A percentile compares a stretch with the other conserved stretches of the same genome.
phyloP scores from a whole-genome alignment of 164 flowering plant species.

The Vitis vinifera region ASM3070453v1 NC_081819.1:19813501-19814000 shows the following conservation, averaged over 20 bases:
- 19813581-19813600: slow-evolving; percentile 93
- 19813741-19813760: not conserved
- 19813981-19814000: slow-evolving; percentile 90
- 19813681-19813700: slow-evolving; percentile 88
- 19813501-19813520: slow-evolving; percentile 30
- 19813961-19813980: slow-evolving; percentile 49
- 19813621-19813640: slow-evolving; percentile 72
- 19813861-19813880: slow-evolving; percentile 95
- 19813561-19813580: slow-evolving; percentile 94
- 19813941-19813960: slow-evolving; percentile 93
- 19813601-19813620: slow-evolving; percentile 86
- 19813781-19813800: no score
- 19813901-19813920: slow-evolving; percentile 83
- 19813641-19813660: slow-evolving; percentile 91
- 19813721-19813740: not conserved
- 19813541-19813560: slow-evolving; percentile 86
- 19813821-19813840: slow-evolving; percentile 91
- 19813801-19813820: slow-evolving; percentile 16
- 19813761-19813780: no score
- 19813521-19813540: slow-evolving; percentile 81
- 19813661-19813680: slow-evolving; percentile 94
- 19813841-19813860: slow-evolving; percentile 93
- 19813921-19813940: slow-evolving; percentile 96
- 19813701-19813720: not conserved
- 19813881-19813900: slow-evolving; percentile 95